A percentile compares a stretch with the other conserved stretches of the same genome.
Evolutionary conservation across 805 yeast genomes (phyloP).

Genomic region (Pichia insulana): DNA sequence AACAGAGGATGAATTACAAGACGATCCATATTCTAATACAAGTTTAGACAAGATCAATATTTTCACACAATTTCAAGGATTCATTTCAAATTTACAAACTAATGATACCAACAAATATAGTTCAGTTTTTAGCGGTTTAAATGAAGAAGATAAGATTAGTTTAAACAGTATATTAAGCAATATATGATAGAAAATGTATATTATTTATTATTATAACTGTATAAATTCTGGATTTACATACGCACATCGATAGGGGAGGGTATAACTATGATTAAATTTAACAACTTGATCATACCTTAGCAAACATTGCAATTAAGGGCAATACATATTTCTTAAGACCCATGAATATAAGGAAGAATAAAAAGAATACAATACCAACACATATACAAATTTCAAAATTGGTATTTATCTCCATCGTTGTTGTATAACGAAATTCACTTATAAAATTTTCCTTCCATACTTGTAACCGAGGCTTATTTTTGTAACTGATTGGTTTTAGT

Average conservation of each 20-base stretch:
- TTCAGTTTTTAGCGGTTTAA: slow-evolving; percentile 16
- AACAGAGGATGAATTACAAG: slow-evolving; percentile 67
- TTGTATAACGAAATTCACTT: slow-evolving; percentile 1
- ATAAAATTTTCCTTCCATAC: slow-evolving; percentile 1
- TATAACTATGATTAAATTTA: too few species aligned
- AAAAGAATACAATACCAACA: not conserved
- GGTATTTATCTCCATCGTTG: slow-evolving; percentile 1
- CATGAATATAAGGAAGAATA: not conserved
- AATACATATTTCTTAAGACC: slow-evolving; percentile 8
- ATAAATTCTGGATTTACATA: not conserved
- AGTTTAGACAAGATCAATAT: slow-evolving; percentile 73
- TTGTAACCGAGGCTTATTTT: slow-evolving; percentile 1
- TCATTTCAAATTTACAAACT: slow-evolving; percentile 40
- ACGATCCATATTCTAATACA: slow-evolving; percentile 72
- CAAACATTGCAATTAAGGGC: slow-evolving; percentile 4
- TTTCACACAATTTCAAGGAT: slow-evolving; percentile 54
- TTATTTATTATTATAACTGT: not conserved
- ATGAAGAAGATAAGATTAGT: slow-evolving; percentile 18
- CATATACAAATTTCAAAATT: slow-evolving; percentile 1
- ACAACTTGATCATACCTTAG: not conserved
- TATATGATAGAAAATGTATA: not conserved
- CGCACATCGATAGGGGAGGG: too few species aligned
- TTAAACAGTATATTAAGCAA: slow-evolving; percentile 10
- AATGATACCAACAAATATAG: slow-evolving; percentile 29
- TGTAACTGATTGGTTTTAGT: not conserved